Evolutionary conservation across 805 yeast species (phyloP), one percentile per base, ranked within the genome.

Genomic region (Lachancea fermentati): DNA sequence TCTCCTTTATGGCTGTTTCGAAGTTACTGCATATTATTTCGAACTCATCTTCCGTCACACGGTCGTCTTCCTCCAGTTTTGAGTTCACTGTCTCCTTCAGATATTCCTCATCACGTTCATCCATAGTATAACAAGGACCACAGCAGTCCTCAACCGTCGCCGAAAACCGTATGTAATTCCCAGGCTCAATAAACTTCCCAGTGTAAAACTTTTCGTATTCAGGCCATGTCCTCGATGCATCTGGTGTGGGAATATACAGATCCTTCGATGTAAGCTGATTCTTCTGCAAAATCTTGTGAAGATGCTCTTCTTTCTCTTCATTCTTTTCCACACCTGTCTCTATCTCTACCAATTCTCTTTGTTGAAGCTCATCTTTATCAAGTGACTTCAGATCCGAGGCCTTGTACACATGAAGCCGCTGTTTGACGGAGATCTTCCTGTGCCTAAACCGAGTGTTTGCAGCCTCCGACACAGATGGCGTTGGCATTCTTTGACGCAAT

Each of bases 291-390:
- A 89, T 96, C 47, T 83, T 86, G 60, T 91, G 95, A 47, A 93
- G 71, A 75, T 93, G 98, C 31, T 85, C 93, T 62, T 93, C 98
- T 52, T 87, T 95, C 63, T 93, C 98, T 63, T 93, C 98, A 51
- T 85, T 87, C 60, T 93, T 93, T 57, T 93, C 98, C 31, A 93
- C 98, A 65, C 98, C 98, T 5, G 97, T 91, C 55, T 93, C 98
- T 32, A 93, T 76, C 46, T 87, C 86, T 54, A 86, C 87, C 22
- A 85, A 65, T 48, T 91, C 96, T 32, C 97, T 77, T 60, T 84
- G 95, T 52, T 80, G 57, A 34, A 59, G 34, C 39, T 58, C 65
- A 30, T 56, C 55, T 35, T 79, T 75, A 47, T 88, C 96, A 33
- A 81, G 59, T 48, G 84, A 84, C 1, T 95, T 91, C 37, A 91